Evolutionary conservation across 352 stramenopile species (phyloP).

Genomic region (Phytophthora nicotianae): DNA sequence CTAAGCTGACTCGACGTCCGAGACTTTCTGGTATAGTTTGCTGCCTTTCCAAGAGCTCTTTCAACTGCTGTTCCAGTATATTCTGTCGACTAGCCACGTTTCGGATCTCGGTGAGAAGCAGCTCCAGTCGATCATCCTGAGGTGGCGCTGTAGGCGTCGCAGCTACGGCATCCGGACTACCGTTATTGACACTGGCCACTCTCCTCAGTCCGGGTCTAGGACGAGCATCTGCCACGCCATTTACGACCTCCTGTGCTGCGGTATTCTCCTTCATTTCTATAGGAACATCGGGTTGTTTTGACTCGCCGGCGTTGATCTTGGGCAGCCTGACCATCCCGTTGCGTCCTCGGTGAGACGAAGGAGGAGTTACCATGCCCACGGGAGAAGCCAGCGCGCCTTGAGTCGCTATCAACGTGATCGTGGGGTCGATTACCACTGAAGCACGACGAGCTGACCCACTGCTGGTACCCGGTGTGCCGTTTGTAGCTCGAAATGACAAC

Average conservation of each 20-base stretch:
- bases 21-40: neutral
- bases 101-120: conserved; percentile 35
- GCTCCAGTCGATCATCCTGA: conserved; percentile 20
- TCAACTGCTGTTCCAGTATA: conserved; percentile 32
- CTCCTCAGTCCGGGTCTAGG: conserved; percentile 6
- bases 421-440: conserved; percentile 5
- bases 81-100: conserved; percentile 33
- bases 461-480: neutral
- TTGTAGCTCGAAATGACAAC: neutral
- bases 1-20: neutral
- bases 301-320: conserved; percentile 1
- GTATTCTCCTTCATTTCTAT: neutral
- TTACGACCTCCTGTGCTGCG: conserved; percentile 4
- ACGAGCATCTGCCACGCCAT: neutral
- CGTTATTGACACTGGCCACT: conserved; percentile 6
- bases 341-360: conserved; percentile 8
- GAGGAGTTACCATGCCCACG: neutral
- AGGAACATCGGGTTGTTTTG: neutral
- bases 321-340: conserved; percentile 7
- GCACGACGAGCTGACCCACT: neutral
- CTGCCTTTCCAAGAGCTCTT: conserved; percentile 15
- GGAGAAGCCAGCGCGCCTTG: neutral
- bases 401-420: neutral
- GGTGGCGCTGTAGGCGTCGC: neutral
- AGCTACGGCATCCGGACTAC: neutral